Percentiles rank a stretch among this genome's conserved stretches.
These are phyloP conservation scores for Pyricularia grisea DNA, from an alignment of 2,329 filamentous ascomycete species.

Conservation along the genomic window DNA sequence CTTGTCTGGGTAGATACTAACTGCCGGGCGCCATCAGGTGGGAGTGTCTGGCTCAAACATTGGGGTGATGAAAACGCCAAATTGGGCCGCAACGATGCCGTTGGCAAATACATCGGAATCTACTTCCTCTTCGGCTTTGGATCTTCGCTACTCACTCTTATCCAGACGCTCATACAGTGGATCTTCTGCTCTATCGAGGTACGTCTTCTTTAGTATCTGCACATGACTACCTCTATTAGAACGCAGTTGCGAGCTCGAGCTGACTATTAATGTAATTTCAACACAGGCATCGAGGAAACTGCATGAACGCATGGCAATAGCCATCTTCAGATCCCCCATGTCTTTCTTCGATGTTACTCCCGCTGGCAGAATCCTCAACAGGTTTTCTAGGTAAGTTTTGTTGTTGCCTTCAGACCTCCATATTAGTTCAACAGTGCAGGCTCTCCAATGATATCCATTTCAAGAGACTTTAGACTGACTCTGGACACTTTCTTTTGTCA, in stretches of 20 bases:
- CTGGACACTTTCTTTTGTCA: not conserved
- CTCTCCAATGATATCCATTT: not conserved
- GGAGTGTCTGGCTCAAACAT: conserved; percentile 85
- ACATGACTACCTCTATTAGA: not conserved
- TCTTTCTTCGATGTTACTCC: conserved; percentile 98
- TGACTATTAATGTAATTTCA: not conserved
- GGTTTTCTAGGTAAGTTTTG: conserved; percentile 71
- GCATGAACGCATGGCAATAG: conserved; percentile 93
- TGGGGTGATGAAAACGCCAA: conserved; percentile 78
- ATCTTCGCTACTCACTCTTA: conserved; percentile 71
- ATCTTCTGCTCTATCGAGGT: conserved; percentile 99
- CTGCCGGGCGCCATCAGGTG: conserved; percentile 35
- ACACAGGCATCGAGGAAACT: conserved; percentile 79
- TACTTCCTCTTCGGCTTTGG: conserved; percentile 95
- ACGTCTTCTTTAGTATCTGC: conserved; percentile 14
- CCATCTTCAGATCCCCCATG: conserved; percentile 97
- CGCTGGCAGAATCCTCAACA: conserved; percentile 89
- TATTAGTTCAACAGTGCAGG: not conserved
- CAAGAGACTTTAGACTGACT: conserved; percentile 7
- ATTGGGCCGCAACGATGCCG: conserved; percentile 58
- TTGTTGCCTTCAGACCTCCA: not conserved
- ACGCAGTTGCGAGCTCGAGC: not conserved
- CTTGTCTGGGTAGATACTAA: not conserved
- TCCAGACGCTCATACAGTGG: conserved; percentile 93
- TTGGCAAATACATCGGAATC: conserved; percentile 87